Evolutionary conservation across 345 rosid genomes (phyloP).

Genomic region (Excoecaria agallocha): DNA sequence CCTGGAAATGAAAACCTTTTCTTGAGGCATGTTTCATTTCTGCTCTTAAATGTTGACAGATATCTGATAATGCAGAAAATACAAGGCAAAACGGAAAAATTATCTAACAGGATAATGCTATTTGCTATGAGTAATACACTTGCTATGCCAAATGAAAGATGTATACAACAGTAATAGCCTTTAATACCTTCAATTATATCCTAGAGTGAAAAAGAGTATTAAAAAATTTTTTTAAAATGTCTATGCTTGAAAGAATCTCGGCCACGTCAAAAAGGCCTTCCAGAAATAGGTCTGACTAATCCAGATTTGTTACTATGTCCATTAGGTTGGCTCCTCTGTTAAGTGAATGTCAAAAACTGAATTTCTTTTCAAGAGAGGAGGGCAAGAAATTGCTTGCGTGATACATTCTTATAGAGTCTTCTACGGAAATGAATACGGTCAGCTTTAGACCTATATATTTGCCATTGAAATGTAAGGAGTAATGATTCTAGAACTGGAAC

Average conservation of each 20-base stretch:
- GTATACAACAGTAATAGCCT: not conserved
- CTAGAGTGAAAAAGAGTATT: not conserved
- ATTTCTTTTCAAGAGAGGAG: not conserved
- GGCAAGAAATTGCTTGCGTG: not conserved
- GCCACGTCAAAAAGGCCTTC: not conserved
- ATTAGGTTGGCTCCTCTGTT: slow-evolving; percentile 8
- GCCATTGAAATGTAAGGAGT: not conserved
- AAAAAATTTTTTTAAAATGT: not conserved
- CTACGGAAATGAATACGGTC: slow-evolving; percentile 10
- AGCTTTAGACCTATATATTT: slow-evolving; percentile 14
- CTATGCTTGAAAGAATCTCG: slow-evolving; percentile 30
- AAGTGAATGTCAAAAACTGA: not conserved
- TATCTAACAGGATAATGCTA: not conserved
- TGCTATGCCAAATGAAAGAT: slow-evolving; percentile 3
- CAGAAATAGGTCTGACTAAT: slow-evolving; percentile 6
- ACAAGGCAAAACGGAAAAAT: not conserved
- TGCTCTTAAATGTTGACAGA: not conserved
- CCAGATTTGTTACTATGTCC: not conserved
- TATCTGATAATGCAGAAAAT: not conserved
- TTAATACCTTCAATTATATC: slow-evolving; percentile 7
- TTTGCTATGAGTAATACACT: slow-evolving; percentile 3
- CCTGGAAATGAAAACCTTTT: not conserved
- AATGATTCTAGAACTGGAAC: not conserved
- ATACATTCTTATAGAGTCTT: not conserved
- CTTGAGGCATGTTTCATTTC: not conserved